These are phyloP conservation scores for Chalciporus sphaerocephalus DNA, from an alignment of 768 basidiomycete genomes.

Conservation along the genomic window DNA sequence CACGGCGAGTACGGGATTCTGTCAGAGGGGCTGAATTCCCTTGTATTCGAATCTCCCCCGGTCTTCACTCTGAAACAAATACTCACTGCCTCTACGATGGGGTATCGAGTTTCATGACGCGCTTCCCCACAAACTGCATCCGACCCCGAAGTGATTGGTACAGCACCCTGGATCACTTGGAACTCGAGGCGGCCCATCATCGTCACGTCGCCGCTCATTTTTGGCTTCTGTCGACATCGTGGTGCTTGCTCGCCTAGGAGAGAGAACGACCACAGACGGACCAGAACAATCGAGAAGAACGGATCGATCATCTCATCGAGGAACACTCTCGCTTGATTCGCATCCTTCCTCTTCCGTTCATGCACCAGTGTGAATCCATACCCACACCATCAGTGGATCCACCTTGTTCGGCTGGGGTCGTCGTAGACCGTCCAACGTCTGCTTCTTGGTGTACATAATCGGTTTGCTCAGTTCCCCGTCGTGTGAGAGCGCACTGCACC, in stretches of 20 bases:
- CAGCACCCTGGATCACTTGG: neutral
- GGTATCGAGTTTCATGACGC: too few species aligned
- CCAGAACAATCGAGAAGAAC: constrained; percentile 6
- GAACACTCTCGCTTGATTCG: too few species aligned
- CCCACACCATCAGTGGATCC: too few species aligned
- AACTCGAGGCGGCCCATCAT: neutral
- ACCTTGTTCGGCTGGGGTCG: too few species aligned
- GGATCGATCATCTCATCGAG: neutral
- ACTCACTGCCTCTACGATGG: neutral
- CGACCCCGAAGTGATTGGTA: too few species aligned
- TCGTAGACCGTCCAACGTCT: too few species aligned
- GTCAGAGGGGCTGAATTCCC: neutral
- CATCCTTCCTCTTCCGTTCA: too few species aligned
- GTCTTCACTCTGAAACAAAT: neutral
- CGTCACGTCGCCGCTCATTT: constrained; percentile 1
- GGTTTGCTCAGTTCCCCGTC: constrained; percentile 17
- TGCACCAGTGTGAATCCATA: too few species aligned
- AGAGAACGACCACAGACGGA: constrained; percentile 1
- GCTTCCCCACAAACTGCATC: too few species aligned
- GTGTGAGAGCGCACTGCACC: constrained; percentile 22
- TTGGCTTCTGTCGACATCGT: neutral
- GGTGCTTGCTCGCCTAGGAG: too few species aligned
- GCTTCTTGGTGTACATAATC: constrained; percentile 2
- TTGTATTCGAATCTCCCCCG: constrained; percentile 4
- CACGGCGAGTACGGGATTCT: constrained; percentile 14